phyloP scores from a whole-genome alignment of 805 yeast genomes.

The Candida dajiaensis region DNA sequence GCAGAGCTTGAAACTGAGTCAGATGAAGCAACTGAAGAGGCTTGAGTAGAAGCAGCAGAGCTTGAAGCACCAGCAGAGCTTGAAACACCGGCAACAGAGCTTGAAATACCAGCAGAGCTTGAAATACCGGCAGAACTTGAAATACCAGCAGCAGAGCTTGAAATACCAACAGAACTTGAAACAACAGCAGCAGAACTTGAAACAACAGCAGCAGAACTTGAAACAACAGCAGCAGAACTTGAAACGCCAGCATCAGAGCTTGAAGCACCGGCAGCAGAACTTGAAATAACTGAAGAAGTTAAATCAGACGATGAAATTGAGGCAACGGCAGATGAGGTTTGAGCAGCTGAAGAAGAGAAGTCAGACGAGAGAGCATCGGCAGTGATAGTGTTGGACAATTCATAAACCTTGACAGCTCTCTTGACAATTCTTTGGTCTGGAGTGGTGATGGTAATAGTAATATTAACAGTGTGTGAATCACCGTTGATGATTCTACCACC shows the following conservation, averaged over 20 bases:
- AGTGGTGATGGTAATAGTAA: constrained; percentile 1
- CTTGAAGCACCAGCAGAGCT: background rate
- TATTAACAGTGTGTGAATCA: background rate
- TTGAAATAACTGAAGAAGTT: background rate
- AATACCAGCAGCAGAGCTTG: too few species aligned
- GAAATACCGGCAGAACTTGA: too few species aligned
- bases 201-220: too few species aligned
- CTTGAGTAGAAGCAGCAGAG: too few species aligned
- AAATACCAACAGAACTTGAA: background rate
- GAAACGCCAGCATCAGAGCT: too few species aligned
- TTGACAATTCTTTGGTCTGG: constrained; percentile 10
- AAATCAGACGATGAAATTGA: background rate
- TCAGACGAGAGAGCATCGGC: constrained; percentile 1
- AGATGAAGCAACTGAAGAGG: too few species aligned
- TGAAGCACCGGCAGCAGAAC: too few species aligned
- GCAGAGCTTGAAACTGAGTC: too few species aligned
- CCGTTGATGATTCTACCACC: background rate
- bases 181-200: too few species aligned
- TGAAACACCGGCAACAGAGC: too few species aligned
- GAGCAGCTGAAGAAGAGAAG: background rate
- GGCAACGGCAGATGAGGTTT: background rate
- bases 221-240: too few species aligned
- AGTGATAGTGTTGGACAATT: constrained; percentile 5
- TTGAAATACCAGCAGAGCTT: too few species aligned
- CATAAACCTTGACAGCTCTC: constrained; percentile 11